Evolutionary conservation across 2,329 filamentous ascomycete genomes (phyloP), one percentile per base, ranked within the genome.

Genomic region (Didymella sp.): DNA sequence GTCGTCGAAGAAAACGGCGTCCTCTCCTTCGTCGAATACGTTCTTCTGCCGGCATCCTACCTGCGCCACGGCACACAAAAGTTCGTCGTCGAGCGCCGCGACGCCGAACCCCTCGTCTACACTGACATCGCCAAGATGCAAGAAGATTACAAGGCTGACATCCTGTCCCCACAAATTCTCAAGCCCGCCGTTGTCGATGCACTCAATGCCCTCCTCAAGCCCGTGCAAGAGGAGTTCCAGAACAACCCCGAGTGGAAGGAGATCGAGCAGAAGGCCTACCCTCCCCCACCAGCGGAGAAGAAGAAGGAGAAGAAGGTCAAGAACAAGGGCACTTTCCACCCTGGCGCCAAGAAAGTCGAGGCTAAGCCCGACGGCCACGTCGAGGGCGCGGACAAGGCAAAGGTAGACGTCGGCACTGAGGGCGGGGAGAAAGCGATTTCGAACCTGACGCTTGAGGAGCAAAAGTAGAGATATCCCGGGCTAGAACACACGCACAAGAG

Each of bases 1-100:
- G 82, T 89, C 24, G 83, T 91, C 4, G 91, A 96, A 68, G 90
- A 89, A 27, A 98, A 98, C 73, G 95, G 94, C 19, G 81, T 98
- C 12, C 80, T 98, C 48, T 87, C 89, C 2, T 93, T 98, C 60
- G 88, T 95, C 19, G 91, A 98, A 76, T 91, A 87, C 72, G 91
- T 97, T 27, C 82, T 98, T 28, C 84, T 99, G 9, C 92, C 92
- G 0, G 90, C 89, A 2, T 82, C 87, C 9, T 83, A 84, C n/a
- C 80, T 96, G 43, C 84, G 79, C 59, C 71, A 74, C 19, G 81
- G 81, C 43, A 76, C 77, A 51, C 79, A 76, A 13, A 83, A 85
- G 49, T 96, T 97, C 74, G 78, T 81, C 5, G 89, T 96, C 7
- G 81, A 87, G 61, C 82, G 88, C 68, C 80, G 86, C 64, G 76